Conservation (phyloP, 73 alveolate species). For the Stentor coeruleus region DNA sequence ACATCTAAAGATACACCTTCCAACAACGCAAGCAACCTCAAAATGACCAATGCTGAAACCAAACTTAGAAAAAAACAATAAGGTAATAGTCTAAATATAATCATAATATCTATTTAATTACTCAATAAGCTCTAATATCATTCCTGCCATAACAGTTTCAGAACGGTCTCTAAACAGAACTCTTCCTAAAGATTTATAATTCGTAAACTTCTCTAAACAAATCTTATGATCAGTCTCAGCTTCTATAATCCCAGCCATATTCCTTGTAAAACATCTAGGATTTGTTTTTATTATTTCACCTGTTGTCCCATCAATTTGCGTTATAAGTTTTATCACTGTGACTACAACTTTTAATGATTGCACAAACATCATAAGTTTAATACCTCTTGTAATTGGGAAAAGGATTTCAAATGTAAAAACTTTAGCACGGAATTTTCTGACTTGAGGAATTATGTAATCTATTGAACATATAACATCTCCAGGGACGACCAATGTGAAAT, state of each 20-base stretch:
- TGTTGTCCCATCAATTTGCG: slow-evolving; percentile 59
- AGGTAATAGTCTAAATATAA: no score
- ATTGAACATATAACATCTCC: slow-evolving; percentile 75
- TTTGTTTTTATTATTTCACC: slow-evolving; percentile 62
- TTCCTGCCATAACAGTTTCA: slow-evolving; percentile 77
- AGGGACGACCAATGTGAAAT: slow-evolving; percentile 50
- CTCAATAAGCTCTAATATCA: slow-evolving; percentile 54
- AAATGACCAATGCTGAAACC: no score
- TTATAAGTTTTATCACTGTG: slow-evolving; percentile 51
- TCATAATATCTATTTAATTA: background rate
- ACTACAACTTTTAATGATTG: slow-evolving; percentile 59
- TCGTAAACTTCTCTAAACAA: slow-evolving; percentile 62
- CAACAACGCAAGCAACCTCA: no score
- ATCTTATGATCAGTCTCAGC: slow-evolving; percentile 53
- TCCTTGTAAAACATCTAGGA: slow-evolving; percentile 68
- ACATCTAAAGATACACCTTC: no score
- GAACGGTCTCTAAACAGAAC: slow-evolving; percentile 74
- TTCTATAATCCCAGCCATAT: slow-evolving; percentile 58
- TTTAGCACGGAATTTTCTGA: slow-evolving; percentile 56
- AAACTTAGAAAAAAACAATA: no score
- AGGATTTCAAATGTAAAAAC: slow-evolving; percentile 67
- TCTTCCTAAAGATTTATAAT: slow-evolving; percentile 63
- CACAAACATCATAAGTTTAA: slow-evolving; percentile 58
- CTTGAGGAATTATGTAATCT: slow-evolving; percentile 59
- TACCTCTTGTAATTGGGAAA: slow-evolving; percentile 72